phyloP scores from a whole-genome alignment of 441 rosid genomes.

The Populus trichocarpa region DNA sequence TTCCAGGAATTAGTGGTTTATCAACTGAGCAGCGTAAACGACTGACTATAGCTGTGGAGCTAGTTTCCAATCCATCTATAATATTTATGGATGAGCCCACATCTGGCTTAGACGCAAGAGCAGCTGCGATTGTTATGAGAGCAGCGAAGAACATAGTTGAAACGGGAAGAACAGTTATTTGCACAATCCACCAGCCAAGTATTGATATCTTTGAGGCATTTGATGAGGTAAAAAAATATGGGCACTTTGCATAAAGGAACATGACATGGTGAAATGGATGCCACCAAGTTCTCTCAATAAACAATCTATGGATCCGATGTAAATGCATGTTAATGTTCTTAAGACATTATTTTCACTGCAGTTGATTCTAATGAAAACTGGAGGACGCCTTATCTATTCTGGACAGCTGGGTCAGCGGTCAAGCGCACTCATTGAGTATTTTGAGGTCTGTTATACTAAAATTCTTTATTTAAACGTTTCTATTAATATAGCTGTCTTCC shows the following conservation, averaged over 20 bases:
- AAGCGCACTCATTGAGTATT: slow-evolving; percentile 41
- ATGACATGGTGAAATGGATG: not conserved
- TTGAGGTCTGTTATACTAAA: slow-evolving; percentile 38
- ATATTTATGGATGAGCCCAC: slow-evolving; percentile 15
- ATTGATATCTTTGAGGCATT: slow-evolving; percentile 12
- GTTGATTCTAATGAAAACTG: slow-evolving; percentile 60
- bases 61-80: not conserved
- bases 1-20: not conserved
- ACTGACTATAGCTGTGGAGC: slow-evolving; percentile 17
- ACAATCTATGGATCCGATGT: not conserved
- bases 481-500: not conserved
- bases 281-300: not conserved
- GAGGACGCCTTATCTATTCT: slow-evolving; percentile 61
- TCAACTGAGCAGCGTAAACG: slow-evolving; percentile 12
- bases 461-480: not conserved
- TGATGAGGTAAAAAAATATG: not conserved
- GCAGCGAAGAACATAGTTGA: too few relatives aligned
- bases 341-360: slow-evolving; percentile 13
- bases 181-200: slow-evolving; percentile 18
- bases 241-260: not conserved
- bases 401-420: slow-evolving; percentile 66
- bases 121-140: slow-evolving; percentile 12
- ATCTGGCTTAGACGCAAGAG: slow-evolving; percentile 7
- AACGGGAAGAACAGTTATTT: slow-evolving; percentile 8
- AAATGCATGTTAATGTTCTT: not conserved